phyloP scores from a whole-genome alignment of 2,329 filamentous ascomycete species.

The Teratosphaeria viscida region DNA sequence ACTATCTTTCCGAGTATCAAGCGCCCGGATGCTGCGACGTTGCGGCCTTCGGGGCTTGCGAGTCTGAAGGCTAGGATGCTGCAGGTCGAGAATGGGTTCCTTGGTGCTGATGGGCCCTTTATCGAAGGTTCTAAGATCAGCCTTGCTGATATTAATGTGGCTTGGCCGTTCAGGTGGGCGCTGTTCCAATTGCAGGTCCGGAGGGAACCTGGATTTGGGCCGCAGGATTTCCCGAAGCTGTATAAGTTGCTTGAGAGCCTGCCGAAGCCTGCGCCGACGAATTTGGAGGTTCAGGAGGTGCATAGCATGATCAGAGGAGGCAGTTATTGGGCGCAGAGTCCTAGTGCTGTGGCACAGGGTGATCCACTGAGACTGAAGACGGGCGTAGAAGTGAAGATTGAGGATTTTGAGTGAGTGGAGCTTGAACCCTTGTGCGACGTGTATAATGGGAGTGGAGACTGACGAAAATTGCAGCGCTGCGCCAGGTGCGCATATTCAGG shows the following conservation, averaged over 20 bases:
- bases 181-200: constrained; percentile 12
- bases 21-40: constrained; percentile 11
- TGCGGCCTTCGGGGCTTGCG: constrained; percentile 15
- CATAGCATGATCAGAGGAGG: constrained; percentile 12
- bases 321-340: constrained; percentile 10
- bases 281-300: constrained; percentile 15
- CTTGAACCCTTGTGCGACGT: background rate
- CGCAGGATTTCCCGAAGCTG: constrained; percentile 15
- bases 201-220: constrained; percentile 13
- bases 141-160: constrained; percentile 19
- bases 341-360: constrained; percentile 7
- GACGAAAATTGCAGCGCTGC: constrained; percentile 7
- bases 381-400: constrained; percentile 15
- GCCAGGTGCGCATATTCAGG: constrained; percentile 19
- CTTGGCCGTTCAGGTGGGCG: constrained; percentile 17
- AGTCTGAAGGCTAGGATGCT: constrained; percentile 11
- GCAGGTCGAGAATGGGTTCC: constrained; percentile 15
- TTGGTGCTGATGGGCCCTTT: constrained; percentile 10
- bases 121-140: constrained; percentile 13
- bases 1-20: constrained; percentile 18
- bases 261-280: constrained; percentile 11
- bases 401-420: constrained; percentile 20
- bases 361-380: constrained; percentile 12
- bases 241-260: constrained; percentile 17
- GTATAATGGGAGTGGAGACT: background rate